Evolutionary conservation across 176 grass and related monocot genomes (phyloP), one percentile per base, ranked within the genome.

Genomic region (Poa pratensis): DNA sequence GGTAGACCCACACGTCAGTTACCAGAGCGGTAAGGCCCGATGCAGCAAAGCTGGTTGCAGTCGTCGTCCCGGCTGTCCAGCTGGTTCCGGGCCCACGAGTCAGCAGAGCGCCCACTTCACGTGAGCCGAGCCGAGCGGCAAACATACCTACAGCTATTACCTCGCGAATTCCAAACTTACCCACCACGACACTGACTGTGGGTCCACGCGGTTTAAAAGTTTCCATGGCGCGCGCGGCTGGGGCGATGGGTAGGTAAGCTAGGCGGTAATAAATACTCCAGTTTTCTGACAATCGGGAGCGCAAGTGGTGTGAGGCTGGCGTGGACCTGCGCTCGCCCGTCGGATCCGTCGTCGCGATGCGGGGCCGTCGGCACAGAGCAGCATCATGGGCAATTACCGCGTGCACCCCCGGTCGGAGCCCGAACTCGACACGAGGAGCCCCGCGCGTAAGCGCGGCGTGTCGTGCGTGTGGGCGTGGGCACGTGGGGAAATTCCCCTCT

Each of bases 291-390:
- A 52, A 10, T 49, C 15, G 7, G 8, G 10, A 2, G 10, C 26
- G 46, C 73, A 75, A 75, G 73, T 75, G 24, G 73, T 45, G 8
- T 2, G 15, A 30, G 30, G 35, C 35, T 37, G 35, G 72, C 24
- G 45, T 74, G 71, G 71, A 51, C 46, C 45, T 28, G 70, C 23
- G 14, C 23, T 7, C 13, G 22, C 16, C 71, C 72, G 72, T 75
- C 72, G 72, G 72, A 75, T 75, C 45, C 46, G 46, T 20, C 48
- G 73, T 52, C 26, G 72, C 45, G 48, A 74, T 51, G 71, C 24
- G 71, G 71, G 43, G 23, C 24, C 70, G 70, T 74, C 45, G 24
- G 72, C 51, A 75, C 72, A 15, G 46, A 51, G 72, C 9, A 45
- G 3, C 24, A 74, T 27, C 15, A 32, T 42, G 39, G 48, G 9